Evolutionary conservation across 2,329 filamentous ascomycete species (phyloP).

Genomic region (Byssothecium circinans): DNA sequence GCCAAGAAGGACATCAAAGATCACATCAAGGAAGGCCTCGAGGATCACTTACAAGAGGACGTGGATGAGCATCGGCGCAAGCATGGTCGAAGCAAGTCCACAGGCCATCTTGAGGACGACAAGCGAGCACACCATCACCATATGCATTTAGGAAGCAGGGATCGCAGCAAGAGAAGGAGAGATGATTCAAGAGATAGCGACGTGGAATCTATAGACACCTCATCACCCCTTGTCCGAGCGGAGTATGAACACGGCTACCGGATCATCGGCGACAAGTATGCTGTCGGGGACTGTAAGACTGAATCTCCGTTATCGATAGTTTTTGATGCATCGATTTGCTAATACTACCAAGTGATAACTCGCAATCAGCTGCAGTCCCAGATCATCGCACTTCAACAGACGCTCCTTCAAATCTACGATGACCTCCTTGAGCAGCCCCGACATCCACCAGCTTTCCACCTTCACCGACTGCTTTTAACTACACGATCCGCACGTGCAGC

Average conservation of each 20-base stretch:
- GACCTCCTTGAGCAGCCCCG: conserved; percentile 26
- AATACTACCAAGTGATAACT: conserved; percentile 22
- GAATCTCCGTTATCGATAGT: background rate
- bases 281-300: conserved; percentile 33
- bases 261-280: conserved; percentile 34
- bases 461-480: conserved; percentile 30
- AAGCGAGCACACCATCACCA: conserved; percentile 9
- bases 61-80: conserved; percentile 2
- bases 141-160: conserved; percentile 11
- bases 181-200: conserved; percentile 28
- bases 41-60: background rate
- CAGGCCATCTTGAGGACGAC: conserved; percentile 17
- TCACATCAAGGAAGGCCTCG: conserved; percentile 8
- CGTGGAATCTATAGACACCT: conserved; percentile 30
- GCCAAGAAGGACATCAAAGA: conserved; percentile 17
- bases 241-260: conserved; percentile 35
- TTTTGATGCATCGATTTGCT: background rate
- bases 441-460: conserved; percentile 30
- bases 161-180: conserved; percentile 13
- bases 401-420: conserved; percentile 31
- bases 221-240: conserved; percentile 24
- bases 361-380: conserved; percentile 37
- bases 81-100: background rate
- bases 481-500: conserved; percentile 28
- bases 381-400: conserved; percentile 36